These are phyloP conservation scores for Leccinum fallax DNA, from an alignment of 1,284 basidiomycete species.

Conservation along the genomic window DNA sequence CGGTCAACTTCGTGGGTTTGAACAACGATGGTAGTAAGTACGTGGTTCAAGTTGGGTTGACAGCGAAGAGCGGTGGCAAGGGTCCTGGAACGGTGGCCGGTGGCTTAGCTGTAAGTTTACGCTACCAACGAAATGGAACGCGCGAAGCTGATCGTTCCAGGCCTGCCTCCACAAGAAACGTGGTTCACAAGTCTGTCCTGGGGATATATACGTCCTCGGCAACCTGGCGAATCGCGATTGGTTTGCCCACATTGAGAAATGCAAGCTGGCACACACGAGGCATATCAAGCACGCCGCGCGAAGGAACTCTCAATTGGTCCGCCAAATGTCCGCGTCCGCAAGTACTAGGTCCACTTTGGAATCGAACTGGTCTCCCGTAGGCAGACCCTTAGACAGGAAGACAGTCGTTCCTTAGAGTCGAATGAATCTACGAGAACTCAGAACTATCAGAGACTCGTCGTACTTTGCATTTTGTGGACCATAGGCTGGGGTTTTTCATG, in stretches of 20 bases:
- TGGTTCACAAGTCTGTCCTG: neutral
- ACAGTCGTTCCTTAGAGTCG: neutral
- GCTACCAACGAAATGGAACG: too few species aligned
- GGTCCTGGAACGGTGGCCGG: neutral
- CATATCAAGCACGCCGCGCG: neutral
- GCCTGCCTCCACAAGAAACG: neutral
- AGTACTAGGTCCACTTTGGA: too few species aligned
- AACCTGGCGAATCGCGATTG: neutral
- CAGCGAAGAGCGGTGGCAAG: neutral
- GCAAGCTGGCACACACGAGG: neutral
- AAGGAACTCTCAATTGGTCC: too few species aligned
- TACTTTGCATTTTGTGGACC: too few species aligned
- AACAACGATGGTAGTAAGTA: too few species aligned
- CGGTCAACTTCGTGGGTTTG: neutral
- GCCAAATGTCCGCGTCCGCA: too few species aligned
- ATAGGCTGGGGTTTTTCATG: too few species aligned
- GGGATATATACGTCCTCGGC: neutral
- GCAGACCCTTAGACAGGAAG: too few species aligned
- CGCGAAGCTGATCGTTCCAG: neutral
- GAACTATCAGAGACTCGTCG: neutral
- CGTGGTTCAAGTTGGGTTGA: too few species aligned
- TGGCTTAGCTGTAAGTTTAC: neutral
- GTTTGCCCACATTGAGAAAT: neutral
- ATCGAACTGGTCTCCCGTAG: neutral
- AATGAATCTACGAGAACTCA: neutral